phyloP scores from a whole-genome alignment of 441 rosid species.

The Aquilaria agallochum region DNA sequence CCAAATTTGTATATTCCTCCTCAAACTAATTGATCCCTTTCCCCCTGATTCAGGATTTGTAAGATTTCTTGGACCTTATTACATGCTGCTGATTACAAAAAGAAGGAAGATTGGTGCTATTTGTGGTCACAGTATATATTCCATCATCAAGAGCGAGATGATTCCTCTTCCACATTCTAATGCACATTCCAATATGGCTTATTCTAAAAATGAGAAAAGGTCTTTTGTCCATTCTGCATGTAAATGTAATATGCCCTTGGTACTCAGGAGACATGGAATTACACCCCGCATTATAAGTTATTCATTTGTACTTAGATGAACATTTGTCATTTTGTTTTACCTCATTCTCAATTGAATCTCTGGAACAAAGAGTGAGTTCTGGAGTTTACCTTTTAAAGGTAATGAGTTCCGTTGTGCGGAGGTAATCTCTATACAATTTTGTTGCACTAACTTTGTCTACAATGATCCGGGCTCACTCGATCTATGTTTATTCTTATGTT shows the following conservation, averaged over 20 bases:
- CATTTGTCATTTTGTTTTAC: constrained; percentile 20
- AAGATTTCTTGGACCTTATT: constrained; percentile 73
- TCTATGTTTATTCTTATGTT: constrained; percentile 20
- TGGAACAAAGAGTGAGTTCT: constrained; percentile 29
- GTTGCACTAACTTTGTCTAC: constrained; percentile 24
- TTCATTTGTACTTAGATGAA: constrained; percentile 53
- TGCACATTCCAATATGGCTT: constrained; percentile 52
- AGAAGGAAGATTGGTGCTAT: constrained; percentile 68
- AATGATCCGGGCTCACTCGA: constrained; percentile 14
- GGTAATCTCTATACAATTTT: constrained; percentile 34
- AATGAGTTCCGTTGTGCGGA: constrained; percentile 32
- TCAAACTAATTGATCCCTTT: constrained; percentile 6
- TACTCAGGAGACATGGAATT: constrained; percentile 33
- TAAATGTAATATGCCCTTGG: constrained; percentile 55
- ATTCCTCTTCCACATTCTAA: constrained; percentile 51
- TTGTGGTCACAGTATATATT: constrained; percentile 62
- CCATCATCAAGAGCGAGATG: constrained; percentile 54
- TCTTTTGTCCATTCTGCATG: constrained; percentile 70
- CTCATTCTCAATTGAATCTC: constrained; percentile 25
- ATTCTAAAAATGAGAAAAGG: constrained; percentile 77
- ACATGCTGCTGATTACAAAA: constrained; percentile 68
- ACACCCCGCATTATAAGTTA: constrained; percentile 20
- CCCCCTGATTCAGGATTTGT: constrained; percentile 44
- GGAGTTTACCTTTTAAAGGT: constrained; percentile 34
- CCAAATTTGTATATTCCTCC: constrained; percentile 2